Conservation (phyloP, 768 basidiomycete species). For the Tulasnella calospora region DNA sequence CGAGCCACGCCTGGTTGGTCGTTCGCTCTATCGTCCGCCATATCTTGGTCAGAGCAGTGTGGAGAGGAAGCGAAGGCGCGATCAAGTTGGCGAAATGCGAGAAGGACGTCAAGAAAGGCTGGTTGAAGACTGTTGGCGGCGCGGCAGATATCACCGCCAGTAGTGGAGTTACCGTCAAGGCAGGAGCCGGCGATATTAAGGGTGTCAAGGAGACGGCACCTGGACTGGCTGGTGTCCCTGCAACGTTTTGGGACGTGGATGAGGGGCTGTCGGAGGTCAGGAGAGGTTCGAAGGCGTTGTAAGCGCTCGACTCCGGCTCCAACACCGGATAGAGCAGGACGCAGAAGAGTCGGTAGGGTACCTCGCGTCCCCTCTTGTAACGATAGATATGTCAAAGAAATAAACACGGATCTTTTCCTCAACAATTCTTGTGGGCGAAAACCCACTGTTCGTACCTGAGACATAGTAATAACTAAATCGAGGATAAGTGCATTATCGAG, state of each 20-base stretch:
- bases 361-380: not conserved
- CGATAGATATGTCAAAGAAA: not conserved
- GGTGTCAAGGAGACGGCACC: constrained; percentile 16
- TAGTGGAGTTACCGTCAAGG: constrained; percentile 15
- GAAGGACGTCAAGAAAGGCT: constrained; percentile 48
- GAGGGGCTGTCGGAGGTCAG: constrained; percentile 71
- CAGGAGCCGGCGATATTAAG: constrained; percentile 31
- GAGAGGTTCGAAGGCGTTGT: constrained; percentile 33
- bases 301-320: not conserved
- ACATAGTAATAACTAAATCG: not conserved
- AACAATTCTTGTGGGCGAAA: not conserved
- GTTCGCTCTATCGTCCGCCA: constrained; percentile 59
- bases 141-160: constrained; percentile 22
- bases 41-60: constrained; percentile 67
- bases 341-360: not conserved
- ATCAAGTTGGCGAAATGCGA: constrained; percentile 53
- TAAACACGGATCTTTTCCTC: not conserved
- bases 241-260: constrained; percentile 64
- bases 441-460: not conserved
- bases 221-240: constrained; percentile 28
- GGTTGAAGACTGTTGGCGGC: constrained; percentile 33
- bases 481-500: not conserved
- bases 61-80: constrained; percentile 68
- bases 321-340: not conserved
- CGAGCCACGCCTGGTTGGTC: constrained; percentile 82